Conservation (phyloP, 2,329 filamentous ascomycete genomes). For the Zalaria sp. region DNA sequence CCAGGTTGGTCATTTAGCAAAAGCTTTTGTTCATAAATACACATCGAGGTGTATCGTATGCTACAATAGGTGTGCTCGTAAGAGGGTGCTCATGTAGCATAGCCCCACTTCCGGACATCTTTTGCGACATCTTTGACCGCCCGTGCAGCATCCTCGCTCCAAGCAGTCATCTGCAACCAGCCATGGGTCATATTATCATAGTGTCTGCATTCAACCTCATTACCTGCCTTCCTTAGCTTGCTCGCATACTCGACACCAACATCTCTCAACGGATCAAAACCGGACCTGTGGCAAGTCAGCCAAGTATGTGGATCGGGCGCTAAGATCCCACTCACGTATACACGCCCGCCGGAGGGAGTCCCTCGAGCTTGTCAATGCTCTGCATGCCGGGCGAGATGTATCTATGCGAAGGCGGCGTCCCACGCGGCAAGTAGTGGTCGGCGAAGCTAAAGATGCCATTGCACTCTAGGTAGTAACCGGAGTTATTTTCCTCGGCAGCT, state of each 20-base stretch:
- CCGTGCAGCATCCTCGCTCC: constrained; percentile 7
- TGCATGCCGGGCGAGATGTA: constrained; percentile 21
- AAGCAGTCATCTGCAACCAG: constrained; percentile 19
- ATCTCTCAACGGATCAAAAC: constrained; percentile 19
- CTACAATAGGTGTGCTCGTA: background rate
- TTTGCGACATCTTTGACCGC: constrained; percentile 7
- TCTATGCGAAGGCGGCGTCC: constrained; percentile 10
- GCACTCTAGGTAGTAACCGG: constrained; percentile 21
- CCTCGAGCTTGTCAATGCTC: constrained; percentile 9
- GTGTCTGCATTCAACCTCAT: constrained; percentile 14
- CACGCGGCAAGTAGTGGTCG: constrained; percentile 16
- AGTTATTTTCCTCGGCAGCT: constrained; percentile 20
- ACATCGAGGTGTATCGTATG: background rate
- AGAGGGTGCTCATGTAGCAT: constrained; percentile 1
- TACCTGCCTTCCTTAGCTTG: constrained; percentile 16
- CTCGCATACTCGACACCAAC: constrained; percentile 18
- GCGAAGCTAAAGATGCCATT: constrained; percentile 23
- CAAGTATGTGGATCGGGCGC: background rate
- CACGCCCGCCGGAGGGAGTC: constrained; percentile 13
- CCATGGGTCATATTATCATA: constrained; percentile 16
- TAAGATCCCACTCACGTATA: constrained; percentile 11
- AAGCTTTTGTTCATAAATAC: too few species aligned
- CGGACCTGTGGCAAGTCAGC: constrained; percentile 6
- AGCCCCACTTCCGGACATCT: constrained; percentile 1
- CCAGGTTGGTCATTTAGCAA: too few species aligned